Conservation (phyloP, 2,329 filamentous ascomycete genomes). For the Hypoxylon sp. region DNA sequence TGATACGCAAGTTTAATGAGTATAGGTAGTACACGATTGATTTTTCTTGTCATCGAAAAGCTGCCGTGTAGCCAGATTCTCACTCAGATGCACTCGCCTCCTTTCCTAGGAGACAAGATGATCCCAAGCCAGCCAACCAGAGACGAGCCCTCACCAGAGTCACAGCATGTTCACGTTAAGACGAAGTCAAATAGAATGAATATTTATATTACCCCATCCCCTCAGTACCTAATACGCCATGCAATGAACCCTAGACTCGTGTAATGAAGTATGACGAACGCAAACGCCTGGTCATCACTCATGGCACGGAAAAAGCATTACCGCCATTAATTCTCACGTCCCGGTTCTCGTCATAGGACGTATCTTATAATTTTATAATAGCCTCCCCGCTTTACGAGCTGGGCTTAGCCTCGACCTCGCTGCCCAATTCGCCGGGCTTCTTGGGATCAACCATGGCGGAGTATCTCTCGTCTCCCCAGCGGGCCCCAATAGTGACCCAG, state of each 20-base stretch:
- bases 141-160: neutral
- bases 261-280: slow-evolving; percentile 36
- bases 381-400: slow-evolving; percentile 18
- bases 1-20: too few species aligned
- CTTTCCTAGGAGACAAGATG: neutral
- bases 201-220: slow-evolving; percentile 39
- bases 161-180: neutral
- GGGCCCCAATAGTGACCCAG: slow-evolving; percentile 77
- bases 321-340: slow-evolving; percentile 7
- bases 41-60: too few species aligned
- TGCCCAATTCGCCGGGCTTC: slow-evolving; percentile 67
- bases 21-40: too few species aligned
- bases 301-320: slow-evolving; percentile 31
- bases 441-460: slow-evolving; percentile 70
- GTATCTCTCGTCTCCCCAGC: slow-evolving; percentile 70
- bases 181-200: slow-evolving; percentile 6
- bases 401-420: slow-evolving; percentile 64
- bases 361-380: slow-evolving; percentile 2
- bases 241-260: slow-evolving; percentile 38
- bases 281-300: slow-evolving; percentile 46
- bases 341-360: neutral
- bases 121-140: neutral
- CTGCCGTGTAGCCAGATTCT: too few species aligned
- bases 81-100: neutral
- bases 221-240: slow-evolving; percentile 42